Base-by-base conservation (phyloP, 2,329 filamentous ascomycete species). In the Fusarium odoratissimum region DNA sequence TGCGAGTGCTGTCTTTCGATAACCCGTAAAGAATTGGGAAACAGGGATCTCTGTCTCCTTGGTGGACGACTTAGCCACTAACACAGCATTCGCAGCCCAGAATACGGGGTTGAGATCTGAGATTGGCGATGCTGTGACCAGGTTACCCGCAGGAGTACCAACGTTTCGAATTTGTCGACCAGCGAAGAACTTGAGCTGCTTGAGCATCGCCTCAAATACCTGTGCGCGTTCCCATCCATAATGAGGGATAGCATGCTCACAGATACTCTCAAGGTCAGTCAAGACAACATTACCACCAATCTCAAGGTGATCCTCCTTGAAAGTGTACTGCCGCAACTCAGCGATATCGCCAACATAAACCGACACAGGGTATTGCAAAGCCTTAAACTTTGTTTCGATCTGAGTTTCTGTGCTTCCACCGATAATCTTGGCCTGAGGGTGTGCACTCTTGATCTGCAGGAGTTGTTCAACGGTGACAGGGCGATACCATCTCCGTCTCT, bases 301-400 rank as follows among this genome's bases (percentile, higher is more conserved):
- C 77, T 97, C 94, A n/a, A 98, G 83, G 74, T 94, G 87, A 65
- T 97, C 91, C 8, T 95, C 91, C 45, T 92, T 87, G 80, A 98
- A 92, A 8, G 86, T 87, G 79, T 94, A 98, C 74, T 95, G 92
- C 17, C 94, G 88, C 64, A 99, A 84, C 82, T 98, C 96, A 2
- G 93, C 86, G 65, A 99, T 97, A 77, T 99, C 96, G 16, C 95
- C 95, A 14, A 98, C 93, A 74, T 92, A 98, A 1, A 99, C 93
- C 0, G 95, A 98, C 2, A 93, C 91, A 8, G 92, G 92, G 79
- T 98, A 98, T 76, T 95, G 89, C 86, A 97, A 90, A 2, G 92
- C 94, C 84, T 98, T 98, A 88, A 99, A 98, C 83, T 97, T 98
- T 84, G 97, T 93, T 83, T 99, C 96, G 68, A 99, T 98, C 82